These are phyloP conservation scores for Allomyces javanicus DNA, from an alignment of 192 early-diverging fungal genomes.

Conservation along the genomic window DNA sequence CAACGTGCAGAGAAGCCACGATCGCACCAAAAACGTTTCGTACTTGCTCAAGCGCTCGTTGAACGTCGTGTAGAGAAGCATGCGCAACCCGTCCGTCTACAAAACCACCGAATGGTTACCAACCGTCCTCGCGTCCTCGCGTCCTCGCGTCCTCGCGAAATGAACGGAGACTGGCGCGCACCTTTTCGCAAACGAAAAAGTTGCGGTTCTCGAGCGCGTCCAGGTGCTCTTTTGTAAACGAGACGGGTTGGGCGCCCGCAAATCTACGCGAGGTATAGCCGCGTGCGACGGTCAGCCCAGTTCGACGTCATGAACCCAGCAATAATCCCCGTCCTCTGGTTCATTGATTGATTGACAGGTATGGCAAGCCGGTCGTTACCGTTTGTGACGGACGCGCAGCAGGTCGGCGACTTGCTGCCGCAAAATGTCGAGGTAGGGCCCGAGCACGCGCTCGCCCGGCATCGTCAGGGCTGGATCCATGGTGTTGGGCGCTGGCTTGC, in stretches of 20 bases:
- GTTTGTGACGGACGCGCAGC: constrained; percentile 8
- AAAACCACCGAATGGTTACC: no score
- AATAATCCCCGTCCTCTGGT: not conserved
- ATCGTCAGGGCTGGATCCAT: not conserved
- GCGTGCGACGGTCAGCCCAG: no score
- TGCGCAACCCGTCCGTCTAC: constrained; percentile 49
- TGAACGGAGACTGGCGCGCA: no score
- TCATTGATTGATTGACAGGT: not conserved
- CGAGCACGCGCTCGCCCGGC: not conserved
- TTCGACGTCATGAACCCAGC: not conserved
- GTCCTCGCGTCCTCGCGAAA: no score
- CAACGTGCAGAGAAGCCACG: not conserved
- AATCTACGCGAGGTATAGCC: constrained; percentile 10
- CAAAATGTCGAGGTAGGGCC: constrained; percentile 1
- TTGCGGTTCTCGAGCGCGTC: constrained; percentile 21
- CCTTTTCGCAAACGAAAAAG: constrained; percentile 65
- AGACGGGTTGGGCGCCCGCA: constrained; percentile 44
- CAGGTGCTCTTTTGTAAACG: constrained; percentile 28
- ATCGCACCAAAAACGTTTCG: not conserved
- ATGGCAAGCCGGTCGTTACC: constrained; percentile 2
- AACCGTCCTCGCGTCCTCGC: no score
- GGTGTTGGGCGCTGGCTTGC: no score
- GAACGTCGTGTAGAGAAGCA: constrained; percentile 22
- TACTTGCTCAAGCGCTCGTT: constrained; percentile 3
- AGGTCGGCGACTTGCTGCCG: constrained; percentile 10